Percentiles rank a stretch among this genome's conserved stretches.
These are phyloP conservation scores for Endothia cerciana DNA, from an alignment of 2,329 filamentous ascomycete species.

Conservation along the genomic window DNA sequence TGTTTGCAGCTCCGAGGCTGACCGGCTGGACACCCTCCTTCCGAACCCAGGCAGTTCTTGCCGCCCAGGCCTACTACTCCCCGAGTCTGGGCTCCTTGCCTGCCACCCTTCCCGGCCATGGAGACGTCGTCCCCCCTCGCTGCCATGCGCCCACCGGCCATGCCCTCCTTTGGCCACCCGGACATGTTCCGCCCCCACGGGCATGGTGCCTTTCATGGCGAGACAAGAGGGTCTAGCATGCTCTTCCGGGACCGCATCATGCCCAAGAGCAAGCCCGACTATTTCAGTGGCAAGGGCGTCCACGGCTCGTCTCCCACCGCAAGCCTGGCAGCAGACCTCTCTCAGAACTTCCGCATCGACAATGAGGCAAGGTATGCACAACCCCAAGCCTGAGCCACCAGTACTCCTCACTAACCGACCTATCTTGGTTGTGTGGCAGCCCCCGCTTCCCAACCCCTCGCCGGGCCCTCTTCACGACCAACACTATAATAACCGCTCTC, in stretches of 20 bases:
- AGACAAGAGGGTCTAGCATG: conserved; percentile 66
- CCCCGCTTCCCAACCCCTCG: conserved; percentile 83
- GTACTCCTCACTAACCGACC: conserved; percentile 28
- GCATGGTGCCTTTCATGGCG: conserved; percentile 52
- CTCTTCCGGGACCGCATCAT: conserved; percentile 76
- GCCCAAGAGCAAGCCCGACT: conserved; percentile 66
- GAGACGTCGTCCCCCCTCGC: conserved; percentile 93
- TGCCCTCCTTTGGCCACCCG: conserved; percentile 62
- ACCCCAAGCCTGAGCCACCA: conserved; percentile 27
- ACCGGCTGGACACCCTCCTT: conserved; percentile 14
- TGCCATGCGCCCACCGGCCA: conserved; percentile 81
- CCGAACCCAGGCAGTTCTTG: conserved; percentile 15
- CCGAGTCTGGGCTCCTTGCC: conserved; percentile 17
- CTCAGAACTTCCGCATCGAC: conserved; percentile 95
- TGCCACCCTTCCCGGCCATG: conserved; percentile 58
- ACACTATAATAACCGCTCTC: conserved; percentile 64
- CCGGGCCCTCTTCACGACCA: conserved; percentile 80
- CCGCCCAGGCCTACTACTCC: conserved; percentile 7
- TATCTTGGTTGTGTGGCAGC: conserved; percentile 49
- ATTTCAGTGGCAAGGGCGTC: conserved; percentile 79
- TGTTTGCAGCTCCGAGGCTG: conserved; percentile 17
- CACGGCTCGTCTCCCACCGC: conserved; percentile 88
- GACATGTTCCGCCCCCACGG: conserved; percentile 58
- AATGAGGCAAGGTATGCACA: conserved; percentile 73
- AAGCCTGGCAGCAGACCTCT: conserved; percentile 89